Evolutionary conservation across 768 basidiomycete genomes (phyloP).

Genomic region (Naganishia friedmannii): DNA sequence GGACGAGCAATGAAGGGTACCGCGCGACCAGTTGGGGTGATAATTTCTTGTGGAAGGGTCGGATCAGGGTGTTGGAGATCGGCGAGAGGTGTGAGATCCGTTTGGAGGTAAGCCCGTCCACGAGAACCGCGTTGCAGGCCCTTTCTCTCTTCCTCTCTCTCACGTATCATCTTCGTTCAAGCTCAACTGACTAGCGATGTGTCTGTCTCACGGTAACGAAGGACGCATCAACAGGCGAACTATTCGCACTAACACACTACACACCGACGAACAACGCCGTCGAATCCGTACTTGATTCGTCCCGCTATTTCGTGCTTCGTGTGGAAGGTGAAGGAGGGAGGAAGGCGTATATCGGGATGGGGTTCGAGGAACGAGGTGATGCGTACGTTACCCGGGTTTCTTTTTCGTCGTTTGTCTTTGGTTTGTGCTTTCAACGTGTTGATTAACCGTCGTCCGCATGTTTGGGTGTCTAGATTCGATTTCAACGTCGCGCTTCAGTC

Average conservation of each 20-base stretch:
- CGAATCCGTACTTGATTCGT: constrained; percentile 94
- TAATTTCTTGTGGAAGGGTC: constrained; percentile 85
- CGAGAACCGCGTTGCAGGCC: no score
- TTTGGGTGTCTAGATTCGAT: constrained; percentile 11
- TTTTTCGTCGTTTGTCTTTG: neutral
- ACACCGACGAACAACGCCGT: constrained; percentile 73
- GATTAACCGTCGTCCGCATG: neutral
- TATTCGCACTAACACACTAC: constrained; percentile 84
- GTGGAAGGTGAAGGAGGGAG: constrained; percentile 77
- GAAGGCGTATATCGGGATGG: constrained; percentile 91
- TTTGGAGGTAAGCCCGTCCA: constrained; percentile 58
- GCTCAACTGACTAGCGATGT: no score
- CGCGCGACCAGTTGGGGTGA: constrained; percentile 91
- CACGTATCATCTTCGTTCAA: neutral
- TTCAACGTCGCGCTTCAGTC: constrained; percentile 60
- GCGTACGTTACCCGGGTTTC: constrained; percentile 56
- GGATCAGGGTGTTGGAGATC: constrained; percentile 78
- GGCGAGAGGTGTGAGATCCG: constrained; percentile 65
- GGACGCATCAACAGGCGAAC: constrained; percentile 54
- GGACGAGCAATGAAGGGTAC: constrained; percentile 82
- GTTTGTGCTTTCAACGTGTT: neutral
- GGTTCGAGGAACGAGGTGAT: constrained; percentile 80
- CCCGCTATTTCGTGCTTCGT: constrained; percentile 87
- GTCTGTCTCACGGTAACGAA: no score
- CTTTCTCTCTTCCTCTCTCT: neutral